phyloP scores from a whole-genome alignment of 768 basidiomycete genomes.

The Trametes cubensis region DNA sequence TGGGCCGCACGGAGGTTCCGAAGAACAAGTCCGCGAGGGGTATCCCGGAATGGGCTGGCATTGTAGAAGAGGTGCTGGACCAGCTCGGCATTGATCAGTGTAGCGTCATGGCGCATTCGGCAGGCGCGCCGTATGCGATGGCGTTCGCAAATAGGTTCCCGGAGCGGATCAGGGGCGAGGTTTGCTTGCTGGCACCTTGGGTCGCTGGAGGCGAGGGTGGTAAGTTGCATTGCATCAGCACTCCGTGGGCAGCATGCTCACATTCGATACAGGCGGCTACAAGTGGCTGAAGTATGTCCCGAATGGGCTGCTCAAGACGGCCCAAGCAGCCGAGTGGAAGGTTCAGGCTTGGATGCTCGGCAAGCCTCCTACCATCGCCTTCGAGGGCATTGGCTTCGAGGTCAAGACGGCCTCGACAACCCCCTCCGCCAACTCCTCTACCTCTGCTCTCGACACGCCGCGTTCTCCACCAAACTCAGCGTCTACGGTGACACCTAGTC shows the following conservation, averaged over 20 bases:
- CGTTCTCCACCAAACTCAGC: slow-evolving; percentile 19
- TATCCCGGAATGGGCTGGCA: slow-evolving; percentile 86
- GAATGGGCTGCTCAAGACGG: slow-evolving; percentile 88
- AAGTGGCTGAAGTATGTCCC: slow-evolving; percentile 98
- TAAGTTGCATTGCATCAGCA: slow-evolving; percentile 42
- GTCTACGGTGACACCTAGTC: slow-evolving; percentile 16
- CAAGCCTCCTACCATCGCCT: slow-evolving; percentile 85
- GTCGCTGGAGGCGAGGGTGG: slow-evolving; percentile 89
- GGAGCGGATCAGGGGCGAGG: slow-evolving; percentile 76
- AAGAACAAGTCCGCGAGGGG: slow-evolving; percentile 71
- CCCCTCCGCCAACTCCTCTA: slow-evolving; percentile 20
- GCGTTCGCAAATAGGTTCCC: slow-evolving; percentile 80
- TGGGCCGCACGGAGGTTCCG: slow-evolving; percentile 79
- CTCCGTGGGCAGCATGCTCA: slow-evolving; percentile 12
- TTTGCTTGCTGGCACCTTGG: slow-evolving; percentile 95
- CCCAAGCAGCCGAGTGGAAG: slow-evolving; percentile 97
- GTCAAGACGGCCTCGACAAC: slow-evolving; percentile 34
- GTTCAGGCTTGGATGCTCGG: slow-evolving; percentile 97
- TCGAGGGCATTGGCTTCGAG: slow-evolving; percentile 84
- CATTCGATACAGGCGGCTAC: slow-evolving; percentile 63
- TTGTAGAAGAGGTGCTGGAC: slow-evolving; percentile 90
- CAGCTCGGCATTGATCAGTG: slow-evolving; percentile 74
- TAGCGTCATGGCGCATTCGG: slow-evolving; percentile 93
- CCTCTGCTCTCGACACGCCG: slow-evolving; percentile 11
- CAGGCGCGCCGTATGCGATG: slow-evolving; percentile 92